A percentile compares a stretch with the other conserved stretches of the same genome.
Evolutionary conservation across 352 stramenopile species (phyloP).

Genomic region (Globisporangium ultimum): DNA sequence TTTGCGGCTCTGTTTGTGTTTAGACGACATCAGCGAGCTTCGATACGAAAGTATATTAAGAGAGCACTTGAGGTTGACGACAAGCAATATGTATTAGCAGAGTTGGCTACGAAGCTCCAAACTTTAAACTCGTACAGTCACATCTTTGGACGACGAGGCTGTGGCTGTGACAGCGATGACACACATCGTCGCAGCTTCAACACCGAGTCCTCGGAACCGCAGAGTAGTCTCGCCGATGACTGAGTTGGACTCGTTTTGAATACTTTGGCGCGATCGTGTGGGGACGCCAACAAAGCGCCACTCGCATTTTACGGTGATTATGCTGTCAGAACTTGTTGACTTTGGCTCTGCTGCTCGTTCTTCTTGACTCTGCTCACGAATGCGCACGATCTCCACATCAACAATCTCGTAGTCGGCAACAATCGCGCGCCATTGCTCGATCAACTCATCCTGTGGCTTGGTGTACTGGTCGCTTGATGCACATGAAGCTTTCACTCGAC

Average conservation of each 20-base stretch:
- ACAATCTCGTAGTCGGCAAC: conserved; percentile 34
- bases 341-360: conserved; percentile 7
- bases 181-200: no score
- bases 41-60: no score
- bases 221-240: conserved; percentile 26
- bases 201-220: conserved; percentile 12
- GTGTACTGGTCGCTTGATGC: neutral
- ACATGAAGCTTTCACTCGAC: no score
- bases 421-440: conserved; percentile 31
- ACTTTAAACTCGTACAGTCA: no score
- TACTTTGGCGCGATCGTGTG: conserved; percentile 16
- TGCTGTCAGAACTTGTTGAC: neutral
- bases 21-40: no score
- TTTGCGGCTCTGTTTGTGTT: neutral
- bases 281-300: conserved; percentile 28
- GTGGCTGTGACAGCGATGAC: no score
- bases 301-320: conserved; percentile 12
- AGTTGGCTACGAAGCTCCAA: no score
- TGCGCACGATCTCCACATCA: conserved; percentile 23
- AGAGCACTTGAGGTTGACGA: no score
- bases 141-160: no score
- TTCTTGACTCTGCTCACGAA: neutral
- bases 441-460: conserved; percentile 12
- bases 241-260: conserved; percentile 14
- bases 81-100: no score